Evolutionary conservation across 192 early-diverging fungal species (phyloP).

Genomic region (Pilobolus umbonatus): DNA sequence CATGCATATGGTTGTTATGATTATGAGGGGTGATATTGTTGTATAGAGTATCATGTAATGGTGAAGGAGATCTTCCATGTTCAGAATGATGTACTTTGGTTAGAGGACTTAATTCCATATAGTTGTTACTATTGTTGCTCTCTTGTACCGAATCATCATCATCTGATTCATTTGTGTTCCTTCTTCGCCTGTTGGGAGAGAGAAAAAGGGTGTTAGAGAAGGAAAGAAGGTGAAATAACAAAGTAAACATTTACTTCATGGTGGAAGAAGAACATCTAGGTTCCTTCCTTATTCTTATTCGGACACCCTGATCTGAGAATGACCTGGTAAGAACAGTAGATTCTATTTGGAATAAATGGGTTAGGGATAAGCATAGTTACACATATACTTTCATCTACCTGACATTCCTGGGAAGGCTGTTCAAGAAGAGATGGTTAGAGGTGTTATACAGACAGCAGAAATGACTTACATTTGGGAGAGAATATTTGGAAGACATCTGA

Average conservation of each 20-base stretch:
- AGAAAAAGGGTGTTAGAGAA: no score
- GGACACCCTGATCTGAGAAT: slow-evolving; percentile 92
- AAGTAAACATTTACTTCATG: neutral
- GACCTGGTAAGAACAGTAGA: slow-evolving; percentile 78
- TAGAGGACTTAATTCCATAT: neutral
- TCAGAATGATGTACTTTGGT: neutral
- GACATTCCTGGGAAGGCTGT: slow-evolving; percentile 90
- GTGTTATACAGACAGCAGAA: neutral
- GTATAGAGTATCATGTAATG: no score
- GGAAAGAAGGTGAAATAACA: no score
- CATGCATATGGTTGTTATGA: no score
- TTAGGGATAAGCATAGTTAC: neutral
- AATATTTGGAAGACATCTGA: slow-evolving; percentile 82
- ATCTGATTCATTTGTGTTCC: neutral
- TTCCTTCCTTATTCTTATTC: slow-evolving; percentile 89
- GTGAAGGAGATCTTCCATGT: neutral
- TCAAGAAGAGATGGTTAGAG: neutral
- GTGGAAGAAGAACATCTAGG: neutral
- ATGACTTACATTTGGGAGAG: slow-evolving; percentile 64
- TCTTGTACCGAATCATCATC: neutral
- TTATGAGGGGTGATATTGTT: no score
- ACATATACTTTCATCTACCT: slow-evolving; percentile 3
- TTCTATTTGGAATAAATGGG: slow-evolving; percentile 35
- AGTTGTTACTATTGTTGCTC: no score
- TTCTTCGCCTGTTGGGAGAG: neutral